Base-by-base conservation (phyloP, 495 filamentous ascomycete species). In the Pyronema domesticum region DNA sequence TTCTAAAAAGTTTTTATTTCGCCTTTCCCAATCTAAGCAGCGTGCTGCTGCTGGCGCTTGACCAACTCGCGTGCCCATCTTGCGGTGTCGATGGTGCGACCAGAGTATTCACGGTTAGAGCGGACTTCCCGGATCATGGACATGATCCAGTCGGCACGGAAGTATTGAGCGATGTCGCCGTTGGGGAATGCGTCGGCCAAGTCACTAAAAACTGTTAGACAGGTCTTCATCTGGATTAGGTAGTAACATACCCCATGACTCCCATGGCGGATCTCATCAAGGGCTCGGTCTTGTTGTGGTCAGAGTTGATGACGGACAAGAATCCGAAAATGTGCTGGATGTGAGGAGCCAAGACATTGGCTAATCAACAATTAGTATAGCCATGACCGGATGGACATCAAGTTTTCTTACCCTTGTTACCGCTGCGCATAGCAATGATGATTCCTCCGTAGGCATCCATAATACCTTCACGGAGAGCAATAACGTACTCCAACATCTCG, bases 401-500 rank as follows among this genome's bases (percentile, higher is more conserved):
- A 43, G 19, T 37, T 46, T 55, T 69, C 79, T 67, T 69, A 87
- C 82, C 77, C 68, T 88, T 87, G 69, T 75, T 76, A 46, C 73
- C 81, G 46, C 74, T 70, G 76, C 89, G 94, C 80, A 95, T 84
- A 35, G 91, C 86, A 65, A 88, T 77, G 57, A 98, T 83, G 46
- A 89, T 88, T 62, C 91, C 91, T 65, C 85, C 88, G 86, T 94
- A 98, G 13, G 91, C 91, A 76, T 98, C 91, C 85, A 95, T 94
- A 55, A 96, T 94, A 61, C 89, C 91, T 66, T 98, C 91, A 54
- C 91, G 80, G 49, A 98, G 77, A 13, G 88, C 93, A 57, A 93
- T 77, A 57, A 98, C 79, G 64, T 98, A 98, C 68, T 96, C 89
- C 35, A 88, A 77, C 81, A 95, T 93, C 60, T 98, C 91, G 55